phyloP scores from a whole-genome alignment of 768 basidiomycete genomes.

The Boletus reticulatus region DNA sequence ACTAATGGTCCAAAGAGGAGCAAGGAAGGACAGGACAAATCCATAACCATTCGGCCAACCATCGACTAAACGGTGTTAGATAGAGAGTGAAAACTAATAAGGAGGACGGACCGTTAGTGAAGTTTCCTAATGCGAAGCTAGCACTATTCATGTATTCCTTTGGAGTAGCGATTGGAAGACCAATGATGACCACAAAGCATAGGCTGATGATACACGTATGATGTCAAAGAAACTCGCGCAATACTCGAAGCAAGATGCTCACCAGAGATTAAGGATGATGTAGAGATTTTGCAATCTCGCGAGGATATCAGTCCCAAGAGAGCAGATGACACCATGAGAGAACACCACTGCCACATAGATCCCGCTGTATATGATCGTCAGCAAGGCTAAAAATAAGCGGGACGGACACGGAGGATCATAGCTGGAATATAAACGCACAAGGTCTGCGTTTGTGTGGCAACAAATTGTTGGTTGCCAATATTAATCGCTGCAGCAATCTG shows the following conservation, averaged over 20 bases:
- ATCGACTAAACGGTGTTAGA: slow-evolving; percentile 26
- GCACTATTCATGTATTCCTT: slow-evolving; percentile 57
- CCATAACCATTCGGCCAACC: slow-evolving; percentile 50
- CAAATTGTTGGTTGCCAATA: slow-evolving; percentile 44
- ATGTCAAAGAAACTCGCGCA: too few relatives aligned
- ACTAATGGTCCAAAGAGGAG: slow-evolving; percentile 50
- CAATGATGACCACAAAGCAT: slow-evolving; percentile 46
- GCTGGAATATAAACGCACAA: slow-evolving; percentile 37
- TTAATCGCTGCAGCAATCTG: slow-evolving; percentile 64
- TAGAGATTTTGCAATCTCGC: slow-evolving; percentile 72
- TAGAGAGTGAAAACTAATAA: not conserved
- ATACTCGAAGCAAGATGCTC: slow-evolving; percentile 24
- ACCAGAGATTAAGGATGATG: slow-evolving; percentile 68
- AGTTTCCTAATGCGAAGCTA: slow-evolving; percentile 59
- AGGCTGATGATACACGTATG: not conserved
- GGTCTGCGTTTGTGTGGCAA: slow-evolving; percentile 37
- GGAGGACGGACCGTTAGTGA: slow-evolving; percentile 49
- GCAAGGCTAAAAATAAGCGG: not conserved
- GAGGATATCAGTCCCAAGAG: slow-evolving; percentile 60
- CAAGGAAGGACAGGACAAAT: slow-evolving; percentile 49
- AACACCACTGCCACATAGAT: slow-evolving; percentile 62
- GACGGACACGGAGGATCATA: not conserved
- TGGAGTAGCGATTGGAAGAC: slow-evolving; percentile 64
- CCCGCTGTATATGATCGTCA: slow-evolving; percentile 40
- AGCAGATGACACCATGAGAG: slow-evolving; percentile 62